Evolutionary conservation across 164 flowering plant species (phyloP).

Genomic region (Piper longum): DNA sequence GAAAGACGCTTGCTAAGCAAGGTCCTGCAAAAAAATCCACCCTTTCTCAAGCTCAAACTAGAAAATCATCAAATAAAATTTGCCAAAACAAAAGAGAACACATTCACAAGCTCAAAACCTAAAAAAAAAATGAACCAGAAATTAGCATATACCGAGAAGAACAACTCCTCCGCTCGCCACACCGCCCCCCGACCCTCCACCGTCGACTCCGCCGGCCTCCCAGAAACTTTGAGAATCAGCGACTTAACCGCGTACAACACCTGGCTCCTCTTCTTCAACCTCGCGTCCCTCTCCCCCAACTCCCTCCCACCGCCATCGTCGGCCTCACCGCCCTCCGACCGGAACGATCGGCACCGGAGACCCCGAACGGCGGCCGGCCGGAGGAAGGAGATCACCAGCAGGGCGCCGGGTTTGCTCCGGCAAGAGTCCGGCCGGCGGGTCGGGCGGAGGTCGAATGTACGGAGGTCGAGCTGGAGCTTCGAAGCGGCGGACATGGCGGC

Average conservation of each 20-base stretch:
- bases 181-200: slow-evolving; percentile 20
- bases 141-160: slow-evolving; percentile 42
- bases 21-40: background rate
- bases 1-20: background rate
- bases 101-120: background rate
- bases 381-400: slow-evolving; percentile 2
- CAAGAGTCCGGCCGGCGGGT: slow-evolving; percentile 8
- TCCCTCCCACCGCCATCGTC: slow-evolving; percentile 12
- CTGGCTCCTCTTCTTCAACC: slow-evolving; percentile 16
- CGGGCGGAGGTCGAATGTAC: slow-evolving; percentile 9
- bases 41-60: background rate
- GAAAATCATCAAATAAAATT: background rate
- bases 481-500: slow-evolving; percentile 38
- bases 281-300: slow-evolving; percentile 4
- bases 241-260: slow-evolving; percentile 24
- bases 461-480: slow-evolving; percentile 31
- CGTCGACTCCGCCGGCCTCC: slow-evolving; percentile 8
- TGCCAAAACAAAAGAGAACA: background rate
- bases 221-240: slow-evolving; percentile 22
- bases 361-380: slow-evolving; percentile 7
- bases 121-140: background rate
- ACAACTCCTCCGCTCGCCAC: slow-evolving; percentile 17
- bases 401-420: slow-evolving; percentile 10
- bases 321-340: slow-evolving; percentile 26
- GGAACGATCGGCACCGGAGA: slow-evolving; percentile 30